Conservation (phyloP, 495 filamentous ascomycete genomes). For the Penicillium egyptiacum region DNA sequence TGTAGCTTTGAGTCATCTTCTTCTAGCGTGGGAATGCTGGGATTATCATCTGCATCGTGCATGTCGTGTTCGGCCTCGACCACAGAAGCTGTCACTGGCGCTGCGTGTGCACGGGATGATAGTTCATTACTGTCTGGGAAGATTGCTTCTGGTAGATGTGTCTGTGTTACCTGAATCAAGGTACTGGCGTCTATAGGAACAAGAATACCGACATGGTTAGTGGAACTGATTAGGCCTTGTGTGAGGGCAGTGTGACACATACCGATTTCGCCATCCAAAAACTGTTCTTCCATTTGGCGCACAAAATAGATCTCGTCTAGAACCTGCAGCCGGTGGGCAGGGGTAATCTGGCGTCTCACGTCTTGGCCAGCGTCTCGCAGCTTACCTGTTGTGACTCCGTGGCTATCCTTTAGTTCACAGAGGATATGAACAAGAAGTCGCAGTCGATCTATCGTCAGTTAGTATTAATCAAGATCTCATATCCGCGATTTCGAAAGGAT, state of each 20-base stretch:
- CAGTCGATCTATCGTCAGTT: slow-evolving; percentile 52
- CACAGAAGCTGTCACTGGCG: background rate
- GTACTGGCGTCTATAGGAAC: slow-evolving; percentile 21
- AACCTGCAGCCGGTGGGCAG: slow-evolving; percentile 36
- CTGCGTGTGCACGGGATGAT: slow-evolving; percentile 10
- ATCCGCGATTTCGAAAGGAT: background rate
- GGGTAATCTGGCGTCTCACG: slow-evolving; percentile 40
- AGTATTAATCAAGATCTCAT: background rate
- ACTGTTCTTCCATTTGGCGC: slow-evolving; percentile 62
- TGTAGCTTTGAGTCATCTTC: slow-evolving; percentile 4
- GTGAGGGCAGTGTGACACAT: slow-evolving; percentile 21
- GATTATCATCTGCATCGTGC: background rate
- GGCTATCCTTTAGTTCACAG: slow-evolving; percentile 43
- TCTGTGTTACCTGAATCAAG: slow-evolving; percentile 23
- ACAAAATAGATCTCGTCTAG: slow-evolving; percentile 69
- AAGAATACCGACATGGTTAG: slow-evolving; percentile 4
- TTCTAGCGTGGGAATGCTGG: background rate
- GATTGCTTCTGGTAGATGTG: slow-evolving; percentile 26
- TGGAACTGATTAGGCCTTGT: background rate
- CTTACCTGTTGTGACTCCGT: slow-evolving; percentile 44
- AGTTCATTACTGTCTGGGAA: slow-evolving; percentile 16
- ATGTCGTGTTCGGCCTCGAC: slow-evolving; percentile 6
- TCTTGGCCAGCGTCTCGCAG: slow-evolving; percentile 47
- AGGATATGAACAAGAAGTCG: slow-evolving; percentile 63
- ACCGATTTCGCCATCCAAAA: slow-evolving; percentile 61